phyloP scores from a whole-genome alignment of 257 asterid genomes.

The Scutellaria barbata region DNA sequence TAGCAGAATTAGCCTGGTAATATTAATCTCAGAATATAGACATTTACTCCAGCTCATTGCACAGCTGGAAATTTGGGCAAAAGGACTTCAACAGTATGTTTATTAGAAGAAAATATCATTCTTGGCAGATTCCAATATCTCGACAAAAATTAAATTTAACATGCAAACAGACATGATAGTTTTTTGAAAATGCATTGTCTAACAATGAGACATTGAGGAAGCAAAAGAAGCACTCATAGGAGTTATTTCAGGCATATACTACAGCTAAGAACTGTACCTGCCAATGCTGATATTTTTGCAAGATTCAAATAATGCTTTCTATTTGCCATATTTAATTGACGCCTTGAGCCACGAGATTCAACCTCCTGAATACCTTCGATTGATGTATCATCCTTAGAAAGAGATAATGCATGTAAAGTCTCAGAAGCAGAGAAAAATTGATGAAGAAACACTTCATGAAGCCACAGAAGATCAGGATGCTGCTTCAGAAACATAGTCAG shows the following conservation, averaged over 20 bases:
- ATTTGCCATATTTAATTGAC: conserved; percentile 56
- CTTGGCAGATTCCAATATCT: conserved; percentile 9
- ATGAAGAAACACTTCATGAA: conserved; percentile 85
- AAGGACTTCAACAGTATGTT: not conserved
- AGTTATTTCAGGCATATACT: not conserved
- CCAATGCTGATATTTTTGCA: conserved; percentile 83
- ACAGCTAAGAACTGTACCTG: conserved; percentile 57
- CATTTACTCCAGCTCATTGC: conserved; percentile 12
- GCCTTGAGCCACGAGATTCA: conserved; percentile 39
- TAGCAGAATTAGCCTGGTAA: not conserved
- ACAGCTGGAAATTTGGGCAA: conserved; percentile 25
- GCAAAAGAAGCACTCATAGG: conserved; percentile 28
- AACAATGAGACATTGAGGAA: conserved; percentile 17
- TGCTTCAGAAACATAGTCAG: conserved; percentile 71
- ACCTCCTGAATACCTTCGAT: conserved; percentile 46
- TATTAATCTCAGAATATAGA: conserved; percentile 3
- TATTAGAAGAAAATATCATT: not conserved
- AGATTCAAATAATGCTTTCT: conserved; percentile 83
- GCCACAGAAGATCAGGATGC: conserved; percentile 86
- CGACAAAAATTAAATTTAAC: conserved; percentile 7
- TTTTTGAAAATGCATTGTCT: not conserved
- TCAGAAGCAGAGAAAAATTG: conserved; percentile 89
- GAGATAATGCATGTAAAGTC: conserved; percentile 74
- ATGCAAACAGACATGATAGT: conserved; percentile 11
- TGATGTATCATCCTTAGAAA: conserved; percentile 59